Conservation (phyloP, 164 flowering plant genomes). For the Buxus sempervirens region DNA sequence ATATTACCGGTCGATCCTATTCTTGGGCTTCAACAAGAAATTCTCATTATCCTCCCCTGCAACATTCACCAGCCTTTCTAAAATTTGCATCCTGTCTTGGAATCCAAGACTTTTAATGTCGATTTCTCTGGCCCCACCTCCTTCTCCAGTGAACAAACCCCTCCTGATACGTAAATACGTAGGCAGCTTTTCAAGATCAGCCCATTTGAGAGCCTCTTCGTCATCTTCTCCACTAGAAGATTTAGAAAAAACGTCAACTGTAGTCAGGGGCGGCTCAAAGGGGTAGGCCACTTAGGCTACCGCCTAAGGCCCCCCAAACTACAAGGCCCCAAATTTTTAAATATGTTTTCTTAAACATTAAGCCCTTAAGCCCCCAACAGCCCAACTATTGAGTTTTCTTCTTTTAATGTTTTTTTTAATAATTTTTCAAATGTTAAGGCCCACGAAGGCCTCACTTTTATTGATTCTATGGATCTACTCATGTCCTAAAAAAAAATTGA, state of each 20-base stretch:
- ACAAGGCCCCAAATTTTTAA: no score
- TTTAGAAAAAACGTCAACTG: conserved; percentile 29
- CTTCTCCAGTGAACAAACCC: conserved; percentile 29
- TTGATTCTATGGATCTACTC: no score
- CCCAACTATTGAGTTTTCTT: no score
- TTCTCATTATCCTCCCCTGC: conserved; percentile 69
- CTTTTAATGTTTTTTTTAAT: no score
- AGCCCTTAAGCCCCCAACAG: no score
- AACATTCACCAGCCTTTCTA: conserved; percentile 53
- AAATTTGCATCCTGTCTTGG: conserved; percentile 34
- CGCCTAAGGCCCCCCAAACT: no score
- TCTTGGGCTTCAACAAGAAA: conserved; percentile 59
- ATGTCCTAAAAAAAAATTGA: no score
- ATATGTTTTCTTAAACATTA: no score
- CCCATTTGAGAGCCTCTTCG: conserved; percentile 55
- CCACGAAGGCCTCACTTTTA: no score
- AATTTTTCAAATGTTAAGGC: no score
- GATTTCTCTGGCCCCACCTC: conserved; percentile 25
- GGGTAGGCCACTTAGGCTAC: no score
- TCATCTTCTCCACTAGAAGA: conserved; percentile 38
- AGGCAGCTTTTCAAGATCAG: conserved; percentile 49
- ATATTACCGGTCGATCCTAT: conserved; percentile 34
- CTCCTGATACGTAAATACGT: conserved; percentile 40
- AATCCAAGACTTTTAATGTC: conserved; percentile 36
- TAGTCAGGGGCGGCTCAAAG: no score